phyloP scores from a whole-genome alignment of 140 eudicot genomes.

The Anethum foeniculum region DNA sequence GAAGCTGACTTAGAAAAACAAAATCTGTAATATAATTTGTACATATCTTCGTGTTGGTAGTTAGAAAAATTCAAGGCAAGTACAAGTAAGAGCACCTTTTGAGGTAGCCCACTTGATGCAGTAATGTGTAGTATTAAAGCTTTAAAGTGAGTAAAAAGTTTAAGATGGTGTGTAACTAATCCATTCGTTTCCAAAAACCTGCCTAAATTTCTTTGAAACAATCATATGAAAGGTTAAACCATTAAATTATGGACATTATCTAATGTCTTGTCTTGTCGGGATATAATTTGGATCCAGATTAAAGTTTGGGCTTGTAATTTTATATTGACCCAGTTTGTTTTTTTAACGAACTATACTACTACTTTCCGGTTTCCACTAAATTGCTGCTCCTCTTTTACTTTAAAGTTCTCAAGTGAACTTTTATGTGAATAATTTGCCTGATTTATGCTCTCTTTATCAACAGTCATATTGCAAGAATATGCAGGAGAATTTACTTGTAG shows the following conservation, averaged over 20 bases:
- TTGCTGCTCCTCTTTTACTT: neutral
- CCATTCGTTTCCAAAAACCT: neutral
- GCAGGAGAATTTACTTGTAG: neutral
- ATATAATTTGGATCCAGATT: neutral
- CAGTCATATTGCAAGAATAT: neutral
- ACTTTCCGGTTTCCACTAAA: neutral
- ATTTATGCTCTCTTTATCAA: neutral
- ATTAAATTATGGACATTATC: neutral
- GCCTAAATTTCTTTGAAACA: neutral
- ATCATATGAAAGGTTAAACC: neutral
- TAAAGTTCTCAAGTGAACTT: neutral
- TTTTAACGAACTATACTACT: neutral
- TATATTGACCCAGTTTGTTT: neutral
- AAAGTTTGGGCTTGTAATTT: too few relatives aligned
- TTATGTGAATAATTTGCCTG: neutral
- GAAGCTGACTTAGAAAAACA: neutral
- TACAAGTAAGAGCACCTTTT: neutral
- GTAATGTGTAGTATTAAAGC: neutral
- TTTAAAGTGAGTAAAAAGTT: neutral
- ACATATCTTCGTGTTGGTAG: too few relatives aligned
- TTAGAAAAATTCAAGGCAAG: neutral
- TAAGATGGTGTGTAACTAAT: neutral
- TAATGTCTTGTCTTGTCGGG: conserved; percentile 4
- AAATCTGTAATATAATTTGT: neutral
- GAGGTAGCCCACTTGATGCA: conserved; percentile 5